Conservation (phyloP, 2,329 filamentous ascomycete genomes). For the Ophiocordyceps robertsii region DNA sequence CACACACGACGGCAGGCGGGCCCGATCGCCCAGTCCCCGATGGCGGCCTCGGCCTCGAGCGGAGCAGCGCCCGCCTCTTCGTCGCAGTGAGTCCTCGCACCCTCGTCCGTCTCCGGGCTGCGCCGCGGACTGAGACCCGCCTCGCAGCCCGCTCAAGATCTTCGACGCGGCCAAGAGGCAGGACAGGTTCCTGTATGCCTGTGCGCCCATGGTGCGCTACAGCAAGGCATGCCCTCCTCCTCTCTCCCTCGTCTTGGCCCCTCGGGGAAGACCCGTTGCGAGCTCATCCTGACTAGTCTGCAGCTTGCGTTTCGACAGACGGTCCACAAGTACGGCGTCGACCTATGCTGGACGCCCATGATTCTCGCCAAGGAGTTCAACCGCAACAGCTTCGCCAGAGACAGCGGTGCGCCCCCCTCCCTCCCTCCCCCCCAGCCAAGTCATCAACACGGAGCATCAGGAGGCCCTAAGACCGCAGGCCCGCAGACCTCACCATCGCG, state of each 20-base stretch:
- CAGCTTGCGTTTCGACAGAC: slow-evolving; percentile 58
- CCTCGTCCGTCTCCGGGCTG: too few relatives aligned
- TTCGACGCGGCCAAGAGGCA: slow-evolving; percentile 41
- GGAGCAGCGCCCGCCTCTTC: too few relatives aligned
- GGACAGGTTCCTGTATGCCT: slow-evolving; percentile 41
- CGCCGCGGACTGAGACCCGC: background rate
- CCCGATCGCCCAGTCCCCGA: too few relatives aligned
- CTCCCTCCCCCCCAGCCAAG: background rate
- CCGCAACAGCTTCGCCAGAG: slow-evolving; percentile 42
- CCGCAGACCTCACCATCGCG: slow-evolving; percentile 45
- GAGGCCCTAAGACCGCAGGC: background rate
- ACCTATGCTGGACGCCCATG: slow-evolving; percentile 62
- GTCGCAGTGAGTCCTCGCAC: too few relatives aligned
- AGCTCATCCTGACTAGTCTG: slow-evolving; percentile 5
- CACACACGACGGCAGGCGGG: too few relatives aligned
- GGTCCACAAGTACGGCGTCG: slow-evolving; percentile 48
- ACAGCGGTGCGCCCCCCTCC: slow-evolving; percentile 33
- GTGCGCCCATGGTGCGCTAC: slow-evolving; percentile 57
- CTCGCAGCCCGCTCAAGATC: slow-evolving; percentile 39
- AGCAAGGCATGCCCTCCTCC: slow-evolving; percentile 31
- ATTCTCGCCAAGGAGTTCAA: slow-evolving; percentile 58
- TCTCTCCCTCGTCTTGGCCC: too few relatives aligned
- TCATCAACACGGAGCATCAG: background rate
- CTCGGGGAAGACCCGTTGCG: background rate
- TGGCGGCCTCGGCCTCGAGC: too few relatives aligned